Percentiles rank a stretch among this genome's conserved stretches.
These are phyloP conservation scores for Chlorokybus atmophyticus DNA, from an alignment of 139 green algal species.

Conservation along the genomic window DNA sequence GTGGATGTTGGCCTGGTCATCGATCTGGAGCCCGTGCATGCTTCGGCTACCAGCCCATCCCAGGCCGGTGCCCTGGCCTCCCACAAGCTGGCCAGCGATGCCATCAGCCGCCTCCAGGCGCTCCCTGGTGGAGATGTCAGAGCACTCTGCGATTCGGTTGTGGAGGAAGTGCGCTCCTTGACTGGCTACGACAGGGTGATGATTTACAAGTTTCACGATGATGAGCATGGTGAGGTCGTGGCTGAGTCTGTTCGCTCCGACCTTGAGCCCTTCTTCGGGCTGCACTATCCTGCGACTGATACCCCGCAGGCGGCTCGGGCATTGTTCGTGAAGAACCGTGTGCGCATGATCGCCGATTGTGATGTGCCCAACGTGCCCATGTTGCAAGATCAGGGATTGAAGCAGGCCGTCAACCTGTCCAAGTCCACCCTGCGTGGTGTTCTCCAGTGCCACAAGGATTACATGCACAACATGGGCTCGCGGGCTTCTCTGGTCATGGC, in stretches of 20 bases:
- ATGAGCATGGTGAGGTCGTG: slow-evolving; percentile 32
- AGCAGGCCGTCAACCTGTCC: slow-evolving; percentile 20
- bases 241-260: slow-evolving; percentile 17
- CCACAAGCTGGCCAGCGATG: slow-evolving; percentile 29
- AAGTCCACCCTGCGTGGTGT: slow-evolving; percentile 23
- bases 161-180: slow-evolving; percentile 30
- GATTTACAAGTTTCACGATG: slow-evolving; percentile 34
- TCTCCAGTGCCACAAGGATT: slow-evolving; percentile 25
- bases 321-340: slow-evolving; percentile 32
- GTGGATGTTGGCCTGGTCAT: slow-evolving; percentile 28
- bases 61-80: slow-evolving; percentile 21
- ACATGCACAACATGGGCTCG: slow-evolving; percentile 37
- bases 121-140: slow-evolving; percentile 20
- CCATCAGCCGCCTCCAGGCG: slow-evolving; percentile 20
- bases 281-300: slow-evolving; percentile 36
- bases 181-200: slow-evolving; percentile 34
- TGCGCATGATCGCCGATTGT: slow-evolving; percentile 31
- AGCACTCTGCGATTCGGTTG: slow-evolving; percentile 24
- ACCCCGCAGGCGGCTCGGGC: slow-evolving; percentile 26
- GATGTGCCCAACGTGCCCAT: slow-evolving; percentile 10
- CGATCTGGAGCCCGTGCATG: slow-evolving; percentile 24
- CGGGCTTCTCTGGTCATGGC: slow-evolving; percentile 27
- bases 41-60: slow-evolving; percentile 13
- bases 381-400: slow-evolving; percentile 10
- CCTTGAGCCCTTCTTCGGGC: slow-evolving; percentile 27